Evolutionary conservation across 345 rosid species (phyloP).

Genomic region (Lumnitzera racemosa): DNA sequence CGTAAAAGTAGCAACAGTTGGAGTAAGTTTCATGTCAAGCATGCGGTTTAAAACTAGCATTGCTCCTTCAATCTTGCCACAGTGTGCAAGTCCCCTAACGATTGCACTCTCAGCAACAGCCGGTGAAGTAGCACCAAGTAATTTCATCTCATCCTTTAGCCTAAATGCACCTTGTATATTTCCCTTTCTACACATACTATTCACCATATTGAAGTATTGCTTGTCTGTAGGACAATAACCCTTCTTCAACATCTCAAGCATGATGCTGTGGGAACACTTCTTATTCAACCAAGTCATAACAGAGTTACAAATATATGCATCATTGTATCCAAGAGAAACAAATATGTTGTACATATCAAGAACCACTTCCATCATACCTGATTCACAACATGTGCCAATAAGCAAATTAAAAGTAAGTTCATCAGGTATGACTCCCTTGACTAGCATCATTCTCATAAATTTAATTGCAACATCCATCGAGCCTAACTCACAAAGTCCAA

Average conservation of each 20-base stretch:
- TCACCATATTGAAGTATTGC: constrained; percentile 49
- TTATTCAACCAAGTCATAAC: constrained; percentile 41
- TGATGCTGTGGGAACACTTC: constrained; percentile 39
- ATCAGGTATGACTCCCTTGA: constrained; percentile 44
- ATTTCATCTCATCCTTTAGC: constrained; percentile 66
- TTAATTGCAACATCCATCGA: constrained; percentile 58
- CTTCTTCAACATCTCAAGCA: constrained; percentile 52
- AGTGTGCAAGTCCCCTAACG: constrained; percentile 76
- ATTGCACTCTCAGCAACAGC: constrained; percentile 81
- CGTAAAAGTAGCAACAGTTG: constrained; percentile 72
- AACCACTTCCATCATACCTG: constrained; percentile 29
- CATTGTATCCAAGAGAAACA: constrained; percentile 40
- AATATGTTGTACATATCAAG: constrained; percentile 51
- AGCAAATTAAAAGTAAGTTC: constrained; percentile 49
- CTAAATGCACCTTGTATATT: constrained; percentile 47
- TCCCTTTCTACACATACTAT: constrained; percentile 59
- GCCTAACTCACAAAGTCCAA: constrained; percentile 54
- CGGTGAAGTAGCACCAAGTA: constrained; percentile 26
- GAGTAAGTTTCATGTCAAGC: constrained; percentile 47
- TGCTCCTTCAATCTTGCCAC: constrained; percentile 78
- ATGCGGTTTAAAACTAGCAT: constrained; percentile 45
- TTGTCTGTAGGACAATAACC: constrained; percentile 41
- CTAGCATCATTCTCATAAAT: constrained; percentile 45
- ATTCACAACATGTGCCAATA: constrained; percentile 43
- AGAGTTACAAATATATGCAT: constrained; percentile 28